Percentiles rank a stretch among this genome's conserved stretches.
Conservation (phyloP, 768 basidiomycete genomes). For the Collybia sordida region DNA sequence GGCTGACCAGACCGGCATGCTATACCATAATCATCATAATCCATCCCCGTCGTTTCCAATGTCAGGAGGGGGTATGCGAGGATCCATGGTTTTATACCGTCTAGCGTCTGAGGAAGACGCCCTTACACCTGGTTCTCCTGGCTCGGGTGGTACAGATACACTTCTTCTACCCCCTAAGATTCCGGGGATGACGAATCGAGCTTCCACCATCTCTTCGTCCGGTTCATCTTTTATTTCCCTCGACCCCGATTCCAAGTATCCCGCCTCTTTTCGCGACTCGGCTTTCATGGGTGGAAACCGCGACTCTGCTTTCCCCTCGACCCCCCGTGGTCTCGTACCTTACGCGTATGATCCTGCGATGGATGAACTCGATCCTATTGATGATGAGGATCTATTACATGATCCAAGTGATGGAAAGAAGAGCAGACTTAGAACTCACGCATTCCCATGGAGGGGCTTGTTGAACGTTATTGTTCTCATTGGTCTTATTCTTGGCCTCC, state of each 20-base stretch:
- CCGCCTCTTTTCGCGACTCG: slow-evolving; percentile 9
- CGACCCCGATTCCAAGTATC: slow-evolving; percentile 14
- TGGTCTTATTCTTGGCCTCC: slow-evolving; percentile 56
- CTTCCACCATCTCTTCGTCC: slow-evolving; percentile 14
- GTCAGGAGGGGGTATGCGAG: slow-evolving; percentile 1
- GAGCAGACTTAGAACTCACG: slow-evolving; percentile 20
- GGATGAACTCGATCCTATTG: slow-evolving; percentile 54
- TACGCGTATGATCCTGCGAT: slow-evolving; percentile 69
- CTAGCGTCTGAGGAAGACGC: slow-evolving; percentile 19
- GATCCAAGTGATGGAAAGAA: slow-evolving; percentile 46
- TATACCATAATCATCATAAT: no score
- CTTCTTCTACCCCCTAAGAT: slow-evolving; percentile 16
- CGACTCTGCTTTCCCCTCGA: slow-evolving; percentile 18
- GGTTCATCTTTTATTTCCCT: slow-evolving; percentile 14
- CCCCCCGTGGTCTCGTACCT: slow-evolving; percentile 48
- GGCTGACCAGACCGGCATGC: slow-evolving; percentile 4
- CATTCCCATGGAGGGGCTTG: slow-evolving; percentile 46
- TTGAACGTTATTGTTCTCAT: slow-evolving; percentile 71
- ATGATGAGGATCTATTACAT: slow-evolving; percentile 79
- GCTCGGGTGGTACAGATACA: no score
- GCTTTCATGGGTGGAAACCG: slow-evolving; percentile 9
- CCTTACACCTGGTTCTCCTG: slow-evolving; percentile 2
- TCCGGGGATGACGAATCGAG: slow-evolving; percentile 7
- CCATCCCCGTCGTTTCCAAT: no score
- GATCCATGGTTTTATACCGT: slow-evolving; percentile 26